Percentiles rank a stretch among this genome's conserved stretches.
Conservation (phyloP, 169 alveolate species). For the Plasmodium falciparum region DNA sequence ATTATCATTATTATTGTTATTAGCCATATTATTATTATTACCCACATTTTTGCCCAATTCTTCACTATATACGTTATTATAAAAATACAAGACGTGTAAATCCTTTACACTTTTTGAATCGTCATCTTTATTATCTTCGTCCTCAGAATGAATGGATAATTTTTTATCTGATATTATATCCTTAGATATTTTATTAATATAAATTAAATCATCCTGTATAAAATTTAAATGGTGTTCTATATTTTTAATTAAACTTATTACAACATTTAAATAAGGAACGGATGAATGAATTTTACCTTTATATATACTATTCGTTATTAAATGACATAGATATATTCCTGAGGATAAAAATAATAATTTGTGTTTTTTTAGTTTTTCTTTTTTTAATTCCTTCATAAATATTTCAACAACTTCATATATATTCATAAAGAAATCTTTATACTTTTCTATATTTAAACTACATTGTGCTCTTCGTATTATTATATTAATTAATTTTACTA, state of each 20-base stretch:
- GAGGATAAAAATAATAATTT: constrained; percentile 27
- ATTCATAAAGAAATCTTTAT: constrained; percentile 43
- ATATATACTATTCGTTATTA: constrained; percentile 52
- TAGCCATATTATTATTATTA: background rate
- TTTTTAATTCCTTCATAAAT: constrained; percentile 57
- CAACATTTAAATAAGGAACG: constrained; percentile 16
- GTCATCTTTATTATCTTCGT: constrained; percentile 16
- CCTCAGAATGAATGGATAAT: background rate
- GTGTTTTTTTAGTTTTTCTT: constrained; percentile 37
- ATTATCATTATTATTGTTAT: constrained; percentile 8
- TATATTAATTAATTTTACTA: constrained; percentile 59
- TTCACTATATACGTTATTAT: constrained; percentile 9
- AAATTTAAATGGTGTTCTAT: constrained; percentile 33
- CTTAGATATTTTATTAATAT: background rate
- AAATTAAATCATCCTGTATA: constrained; percentile 38
- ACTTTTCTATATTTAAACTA: constrained; percentile 41
- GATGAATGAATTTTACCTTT: constrained; percentile 44
- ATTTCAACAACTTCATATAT: constrained; percentile 39
- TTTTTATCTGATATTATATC: too few species aligned
- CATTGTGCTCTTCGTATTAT: constrained; percentile 32
- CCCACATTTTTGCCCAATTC: background rate
- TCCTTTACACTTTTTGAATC: constrained; percentile 25
- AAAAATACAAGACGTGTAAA: constrained; percentile 53
- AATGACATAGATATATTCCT: constrained; percentile 46
- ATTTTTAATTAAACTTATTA: constrained; percentile 41